Evolutionary conservation across 2,329 filamentous ascomycete genomes (phyloP), one percentile per base, ranked within the genome.

Genomic region (Arachnomyces sp.): DNA sequence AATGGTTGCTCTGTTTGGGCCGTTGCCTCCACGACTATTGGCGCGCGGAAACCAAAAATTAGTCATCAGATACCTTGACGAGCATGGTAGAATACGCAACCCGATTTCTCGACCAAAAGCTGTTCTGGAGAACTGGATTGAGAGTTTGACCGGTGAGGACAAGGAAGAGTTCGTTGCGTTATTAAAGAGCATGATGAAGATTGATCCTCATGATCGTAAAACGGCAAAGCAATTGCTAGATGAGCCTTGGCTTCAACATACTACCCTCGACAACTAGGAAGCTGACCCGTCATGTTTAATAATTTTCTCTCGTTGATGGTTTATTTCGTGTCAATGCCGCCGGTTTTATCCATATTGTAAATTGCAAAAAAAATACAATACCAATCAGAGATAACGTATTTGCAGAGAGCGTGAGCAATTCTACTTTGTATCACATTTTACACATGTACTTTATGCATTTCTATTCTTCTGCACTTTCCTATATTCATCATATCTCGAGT

Each of bases 161-260:
- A 49, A 46, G 37, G 31, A 31, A 12, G 16, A 36, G 16, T 52
- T 50, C 35, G 36, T 49, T 31, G 31, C 35, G 16, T 50, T 52
- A 30, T 33, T 52, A 28, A 31, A 41, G 29, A 40, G 41, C 16
- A 44, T 47, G 41, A 42, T 50, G 32, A 46, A 30, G 34, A 49
- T 49, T 36, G 32, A 47, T 36, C 48, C 48, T 3, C 38, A 45
- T 32, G 46, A 48, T 28, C 28, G 44, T 8, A 46, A 40, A 28
- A 39, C 30, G 9, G 40, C 49, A 6, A 42, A 18, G n/a, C 41
- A 52, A 16, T 44, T 50, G n/a, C 43, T 52, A 25, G 31, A 34
- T 40, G 42, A 47, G 28, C 43, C 44, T 17, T 52, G 47, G 47
- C 15, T 49, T 31, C n/a, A n/a, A n/a, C n/a, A n/a, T n/a, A n/a